Base-by-base conservation (phyloP, 2,329 filamentous ascomycete genomes). In the Diplocarpon rosae region DNA sequence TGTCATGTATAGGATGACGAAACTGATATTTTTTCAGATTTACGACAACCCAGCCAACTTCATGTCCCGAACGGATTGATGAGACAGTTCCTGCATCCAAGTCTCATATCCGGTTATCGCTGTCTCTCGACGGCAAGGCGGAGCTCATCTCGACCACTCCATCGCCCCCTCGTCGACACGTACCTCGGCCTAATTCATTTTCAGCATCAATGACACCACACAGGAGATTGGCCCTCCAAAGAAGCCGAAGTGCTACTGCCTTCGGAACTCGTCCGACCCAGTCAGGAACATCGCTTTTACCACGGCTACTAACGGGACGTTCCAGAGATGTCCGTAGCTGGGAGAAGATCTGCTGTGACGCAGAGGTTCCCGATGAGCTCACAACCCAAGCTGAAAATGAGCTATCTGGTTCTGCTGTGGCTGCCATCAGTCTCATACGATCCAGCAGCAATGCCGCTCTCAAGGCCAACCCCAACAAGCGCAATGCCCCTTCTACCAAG, bases 61-160 rank as follows among this genome's bases (percentile, higher is more conserved):
- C 59, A 35, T 60, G 58, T 37, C 56, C 57, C 24, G 58, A 58
- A 39, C 50, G 56, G 27, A 49, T 60, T 34, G 47, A 49, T 27
- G 44, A 52, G 14, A 46, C 44, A 34, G 38, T 35, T n/a, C 48
- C 49, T 14, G 50, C 52, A 8, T 48, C 55, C 28, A 39, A 54
- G 28, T 53, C 59, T n/a, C 48, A 53, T 30, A 73, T 94, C 46
- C 80, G 87, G 39, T 71, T 95, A 24, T 87, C 85, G 1, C 78
- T 92, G 58, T 92, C 86, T 14, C 73, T 89, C 28, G 87, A 95
- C 59, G 90, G 90, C 53, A 90, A 89, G 59, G 90, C 90, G n/a
- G 83, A 90, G 57, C 72, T 95, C 41, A 77, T 89, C 16, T 78
- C 75, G 13, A 71, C 82, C 43, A 73, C 81, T 50, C 77, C 82